phyloP scores from a whole-genome alignment of 1,284 basidiomycete species.

The Ustilago cynodontis region DNA sequence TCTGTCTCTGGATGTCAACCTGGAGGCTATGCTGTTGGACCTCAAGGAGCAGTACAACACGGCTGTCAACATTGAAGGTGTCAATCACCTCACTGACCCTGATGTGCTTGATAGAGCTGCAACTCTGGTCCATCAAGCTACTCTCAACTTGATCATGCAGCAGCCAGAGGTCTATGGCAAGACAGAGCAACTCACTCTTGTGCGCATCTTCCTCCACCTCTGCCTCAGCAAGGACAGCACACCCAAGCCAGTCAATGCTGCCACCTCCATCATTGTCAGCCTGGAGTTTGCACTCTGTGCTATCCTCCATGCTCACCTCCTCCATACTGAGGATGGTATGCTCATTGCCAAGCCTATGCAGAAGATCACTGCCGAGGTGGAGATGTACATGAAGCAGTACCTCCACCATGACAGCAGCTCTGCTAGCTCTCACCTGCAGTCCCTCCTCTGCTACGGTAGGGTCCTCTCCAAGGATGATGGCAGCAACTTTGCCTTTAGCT shows the following conservation, averaged over 20 bases:
- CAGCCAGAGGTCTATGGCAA: neutral
- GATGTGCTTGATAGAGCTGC: neutral
- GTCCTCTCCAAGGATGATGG: conserved; percentile 2
- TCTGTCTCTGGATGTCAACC: neutral
- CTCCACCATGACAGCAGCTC: neutral
- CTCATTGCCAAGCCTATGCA: neutral
- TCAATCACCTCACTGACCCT: neutral
- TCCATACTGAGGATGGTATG: neutral
- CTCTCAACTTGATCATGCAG: neutral
- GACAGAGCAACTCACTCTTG: neutral
- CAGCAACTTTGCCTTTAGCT: neutral
- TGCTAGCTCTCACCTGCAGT: conserved; percentile 1
- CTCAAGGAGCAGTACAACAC: neutral
- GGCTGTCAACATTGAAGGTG: no score
- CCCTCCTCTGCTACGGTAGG: neutral
- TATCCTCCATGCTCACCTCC: neutral
- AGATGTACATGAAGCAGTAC: neutral
- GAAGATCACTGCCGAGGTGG: neutral
- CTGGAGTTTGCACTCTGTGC: conserved; percentile 1
- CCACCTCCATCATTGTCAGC: neutral
- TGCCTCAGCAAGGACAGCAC: conserved; percentile 1
- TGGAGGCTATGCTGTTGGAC: neutral
- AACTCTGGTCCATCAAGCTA: neutral
- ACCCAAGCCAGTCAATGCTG: conserved; percentile 3
- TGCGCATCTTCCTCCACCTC: conserved; percentile 5